Base-by-base conservation (phyloP, 2,329 filamentous ascomycete species). In the Fusarium subglutinans region DNA sequence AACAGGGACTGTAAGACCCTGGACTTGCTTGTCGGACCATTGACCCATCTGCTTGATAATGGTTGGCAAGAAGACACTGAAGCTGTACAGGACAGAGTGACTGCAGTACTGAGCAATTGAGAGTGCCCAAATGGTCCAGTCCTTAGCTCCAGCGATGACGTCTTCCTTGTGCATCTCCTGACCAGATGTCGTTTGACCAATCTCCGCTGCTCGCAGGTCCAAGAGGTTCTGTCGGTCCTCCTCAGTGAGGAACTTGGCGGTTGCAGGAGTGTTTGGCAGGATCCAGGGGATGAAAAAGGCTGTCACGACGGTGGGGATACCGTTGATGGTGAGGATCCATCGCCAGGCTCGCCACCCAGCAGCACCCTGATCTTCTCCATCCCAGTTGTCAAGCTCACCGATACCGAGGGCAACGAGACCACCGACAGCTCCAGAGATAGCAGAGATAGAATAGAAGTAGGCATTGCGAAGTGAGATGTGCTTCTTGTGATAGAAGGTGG, bases 1-100 rank as follows among this genome's bases (percentile, higher is more conserved):
- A 77, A 90, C 91, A 3, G 92, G 92, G 26, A 93, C 90, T 0
- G 91, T 93, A 48, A 93, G 84, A 41, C 90, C 89, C 77, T 94
- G 91, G 0, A 91, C 87, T 73, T 91, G 85, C 0, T 89, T 85
- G 1, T 83, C 83, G 1, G 85, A 84, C 81, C 90, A 92, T 6
- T 79, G 79, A 6, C 90, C 89, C 67, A 93, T 87, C 1, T 86
- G 87, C 59, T 87, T 83, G 78, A 93, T 92, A 70, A 94, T 93
- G 3, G 90, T 92, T 0, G 91, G 92, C 41, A 93, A 81, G 77
- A 93, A 93, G 2, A 90, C 92, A 61, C 86, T 88, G 79, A 89
- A 92, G 5, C 90, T 90, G 79, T 93, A 93, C 2, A 93, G 84
- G 85, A 93, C 91, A 5, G 88, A 90, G 72, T 92, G 89, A 26